Percentiles rank a stretch among this genome's conserved stretches.
Evolutionary conservation across 306 rosid species (phyloP).

Genomic region (Sicyos baderoa): DNA sequence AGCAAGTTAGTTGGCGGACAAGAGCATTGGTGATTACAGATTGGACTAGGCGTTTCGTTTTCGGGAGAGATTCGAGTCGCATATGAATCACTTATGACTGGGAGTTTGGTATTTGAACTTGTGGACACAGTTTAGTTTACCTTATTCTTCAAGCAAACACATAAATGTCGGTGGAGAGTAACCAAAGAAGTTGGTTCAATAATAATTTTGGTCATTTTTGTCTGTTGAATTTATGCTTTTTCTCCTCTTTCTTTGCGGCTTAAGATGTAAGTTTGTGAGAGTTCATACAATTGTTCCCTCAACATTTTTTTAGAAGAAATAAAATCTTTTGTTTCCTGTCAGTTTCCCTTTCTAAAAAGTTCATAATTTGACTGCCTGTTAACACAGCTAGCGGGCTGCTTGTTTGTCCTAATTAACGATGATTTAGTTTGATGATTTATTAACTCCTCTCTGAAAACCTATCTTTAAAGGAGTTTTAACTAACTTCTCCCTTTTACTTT

Average conservation of each 20-base stretch:
- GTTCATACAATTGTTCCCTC: neutral
- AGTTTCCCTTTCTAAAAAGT: neutral
- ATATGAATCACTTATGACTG: constrained; percentile 24
- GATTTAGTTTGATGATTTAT: no score
- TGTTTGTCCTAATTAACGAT: no score
- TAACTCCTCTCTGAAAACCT: no score
- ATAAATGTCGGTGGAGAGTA: neutral
- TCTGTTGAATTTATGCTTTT: neutral
- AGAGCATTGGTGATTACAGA: constrained; percentile 81
- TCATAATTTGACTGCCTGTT: neutral
- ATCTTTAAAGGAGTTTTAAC: no score
- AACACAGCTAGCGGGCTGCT: no score
- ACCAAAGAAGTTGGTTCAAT: neutral
- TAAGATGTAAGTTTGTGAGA: neutral
- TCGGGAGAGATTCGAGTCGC: constrained; percentile 85
- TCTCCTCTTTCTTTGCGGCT: neutral
- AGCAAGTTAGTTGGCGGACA: constrained; percentile 98
- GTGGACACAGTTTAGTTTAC: neutral
- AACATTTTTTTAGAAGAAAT: neutral
- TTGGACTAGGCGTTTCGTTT: constrained; percentile 75
- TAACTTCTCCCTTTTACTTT: no score
- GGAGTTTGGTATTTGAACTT: neutral
- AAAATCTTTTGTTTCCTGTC: neutral
- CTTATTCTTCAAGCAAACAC: neutral
- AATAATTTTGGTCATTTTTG: neutral